Evolutionary conservation across 2,329 filamentous ascomycete genomes (phyloP).

Genomic region (Clonostachys solani): DNA sequence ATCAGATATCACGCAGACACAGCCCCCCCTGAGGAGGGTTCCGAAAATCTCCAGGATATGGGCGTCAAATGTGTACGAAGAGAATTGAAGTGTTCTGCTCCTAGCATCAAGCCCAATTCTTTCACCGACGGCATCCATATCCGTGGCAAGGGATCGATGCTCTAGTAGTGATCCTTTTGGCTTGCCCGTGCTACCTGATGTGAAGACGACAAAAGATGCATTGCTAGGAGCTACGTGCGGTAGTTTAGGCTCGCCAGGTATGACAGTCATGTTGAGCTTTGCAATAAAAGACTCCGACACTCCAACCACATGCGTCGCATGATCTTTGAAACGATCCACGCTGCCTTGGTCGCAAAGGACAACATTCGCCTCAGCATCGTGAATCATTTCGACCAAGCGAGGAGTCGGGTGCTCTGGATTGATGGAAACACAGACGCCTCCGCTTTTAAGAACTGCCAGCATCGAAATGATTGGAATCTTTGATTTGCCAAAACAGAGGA

Average conservation of each 20-base stretch:
- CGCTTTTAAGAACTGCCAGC: constrained; percentile 1
- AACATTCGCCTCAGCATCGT: constrained; percentile 16
- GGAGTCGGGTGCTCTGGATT: constrained; percentile 1
- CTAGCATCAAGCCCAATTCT: constrained; percentile 10
- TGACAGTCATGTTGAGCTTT: not conserved
- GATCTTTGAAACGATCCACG: not conserved
- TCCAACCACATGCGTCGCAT: not conserved
- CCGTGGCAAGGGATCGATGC: constrained; percentile 9
- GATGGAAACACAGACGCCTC: not conserved
- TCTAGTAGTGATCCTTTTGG: constrained; percentile 12
- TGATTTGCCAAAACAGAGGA: constrained; percentile 24
- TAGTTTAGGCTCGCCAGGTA: not conserved
- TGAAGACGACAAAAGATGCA: constrained; percentile 12
- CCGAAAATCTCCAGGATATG: constrained; percentile 13
- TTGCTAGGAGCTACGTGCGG: not conserved
- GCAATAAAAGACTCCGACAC: not conserved
- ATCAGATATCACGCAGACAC: constrained; percentile 8
- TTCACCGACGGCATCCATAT: constrained; percentile 8
- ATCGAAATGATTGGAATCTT: not conserved
- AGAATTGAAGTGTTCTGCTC: constrained; percentile 23
- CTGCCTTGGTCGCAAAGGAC: constrained; percentile 22
- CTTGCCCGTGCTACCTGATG: constrained; percentile 13
- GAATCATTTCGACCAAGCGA: not conserved
- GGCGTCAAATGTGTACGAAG: constrained; percentile 22
- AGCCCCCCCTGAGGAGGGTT: constrained; percentile 5